Evolutionary conservation across 148 eudicot species (phyloP).

Genomic region (Spergularia bocconei): DNA sequence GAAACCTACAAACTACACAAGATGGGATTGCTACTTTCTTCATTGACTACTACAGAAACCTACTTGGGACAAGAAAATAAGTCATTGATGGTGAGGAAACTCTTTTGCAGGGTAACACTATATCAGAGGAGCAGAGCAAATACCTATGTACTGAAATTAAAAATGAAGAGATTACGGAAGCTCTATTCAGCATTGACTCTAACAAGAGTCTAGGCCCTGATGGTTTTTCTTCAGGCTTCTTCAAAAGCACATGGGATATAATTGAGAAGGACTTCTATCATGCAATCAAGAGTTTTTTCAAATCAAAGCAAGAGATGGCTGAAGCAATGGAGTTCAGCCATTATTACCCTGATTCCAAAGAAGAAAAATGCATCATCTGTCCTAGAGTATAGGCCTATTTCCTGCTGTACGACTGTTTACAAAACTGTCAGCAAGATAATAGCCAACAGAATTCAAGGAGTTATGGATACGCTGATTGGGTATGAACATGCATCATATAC

Average conservation of each 20-base stretch:
- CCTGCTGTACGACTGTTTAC: too few species aligned
- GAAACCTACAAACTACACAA: too few species aligned
- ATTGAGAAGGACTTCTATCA: background rate
- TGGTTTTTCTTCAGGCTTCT: background rate
- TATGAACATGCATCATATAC: background rate
- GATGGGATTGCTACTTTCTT: too few species aligned
- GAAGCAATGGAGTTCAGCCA: background rate
- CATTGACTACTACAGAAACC: too few species aligned
- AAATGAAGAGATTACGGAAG: background rate
- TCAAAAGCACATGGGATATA: background rate
- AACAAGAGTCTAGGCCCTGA: background rate
- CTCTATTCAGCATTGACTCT: background rate
- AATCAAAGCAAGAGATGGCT: background rate
- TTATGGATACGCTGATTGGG: background rate
- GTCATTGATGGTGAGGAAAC: background rate
- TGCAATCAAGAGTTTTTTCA: background rate
- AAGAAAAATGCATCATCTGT: background rate
- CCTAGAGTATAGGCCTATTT: background rate
- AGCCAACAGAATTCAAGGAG: too few species aligned
- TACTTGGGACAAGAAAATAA: too few species aligned
- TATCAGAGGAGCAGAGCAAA: too few species aligned
- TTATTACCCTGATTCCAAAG: constrained; percentile 5
- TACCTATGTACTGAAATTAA: background rate
- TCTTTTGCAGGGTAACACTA: background rate
- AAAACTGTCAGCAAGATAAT: too few species aligned